These are phyloP conservation scores for Termitomyces sp. DNA, from an alignment of 768 basidiomycete species.

Conservation along the genomic window DNA sequence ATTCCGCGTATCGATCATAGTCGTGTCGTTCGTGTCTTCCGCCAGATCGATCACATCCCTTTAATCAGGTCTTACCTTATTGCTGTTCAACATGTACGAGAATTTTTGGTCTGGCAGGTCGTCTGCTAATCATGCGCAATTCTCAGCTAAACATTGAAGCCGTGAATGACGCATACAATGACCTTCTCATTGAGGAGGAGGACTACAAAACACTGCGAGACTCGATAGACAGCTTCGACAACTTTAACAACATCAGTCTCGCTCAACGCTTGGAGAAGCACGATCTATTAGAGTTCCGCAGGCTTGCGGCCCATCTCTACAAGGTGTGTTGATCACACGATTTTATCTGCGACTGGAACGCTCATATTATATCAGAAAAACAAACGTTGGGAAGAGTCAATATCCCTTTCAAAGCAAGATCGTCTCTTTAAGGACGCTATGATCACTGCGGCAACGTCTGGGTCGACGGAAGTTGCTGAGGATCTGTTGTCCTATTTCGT, in stretches of 20 bases:
- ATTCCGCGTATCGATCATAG: constrained; percentile 94
- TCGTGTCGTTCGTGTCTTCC: constrained; percentile 95
- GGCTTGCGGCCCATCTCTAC: constrained; percentile 94
- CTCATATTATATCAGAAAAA: constrained; percentile 67
- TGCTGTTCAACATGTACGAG: constrained; percentile 86
- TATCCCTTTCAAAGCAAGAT: constrained; percentile 92
- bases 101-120: not conserved
- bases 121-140: not conserved
- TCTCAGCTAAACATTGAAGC: constrained; percentile 88
- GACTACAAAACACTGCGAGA: constrained; percentile 97
- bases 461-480: constrained; percentile 86
- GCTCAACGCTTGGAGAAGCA: constrained; percentile 87
- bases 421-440: constrained; percentile 97
- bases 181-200: constrained; percentile 98
- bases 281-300: constrained; percentile 90
- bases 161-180: constrained; percentile 97
- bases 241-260: constrained; percentile 89
- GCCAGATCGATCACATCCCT: constrained; percentile 92
- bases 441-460: constrained; percentile 85
- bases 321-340: constrained; percentile 58
- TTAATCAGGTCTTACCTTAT: constrained; percentile 96
- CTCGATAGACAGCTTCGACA: constrained; percentile 97
- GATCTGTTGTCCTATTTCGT: constrained; percentile 96
- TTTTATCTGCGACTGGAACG: not conserved
- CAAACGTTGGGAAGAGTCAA: constrained; percentile 93